Percentiles rank a stretch among this genome's conserved stretches.
Evolutionary conservation across 345 rosid genomes (phyloP).

Genomic region (Arabis alpina): DNA sequence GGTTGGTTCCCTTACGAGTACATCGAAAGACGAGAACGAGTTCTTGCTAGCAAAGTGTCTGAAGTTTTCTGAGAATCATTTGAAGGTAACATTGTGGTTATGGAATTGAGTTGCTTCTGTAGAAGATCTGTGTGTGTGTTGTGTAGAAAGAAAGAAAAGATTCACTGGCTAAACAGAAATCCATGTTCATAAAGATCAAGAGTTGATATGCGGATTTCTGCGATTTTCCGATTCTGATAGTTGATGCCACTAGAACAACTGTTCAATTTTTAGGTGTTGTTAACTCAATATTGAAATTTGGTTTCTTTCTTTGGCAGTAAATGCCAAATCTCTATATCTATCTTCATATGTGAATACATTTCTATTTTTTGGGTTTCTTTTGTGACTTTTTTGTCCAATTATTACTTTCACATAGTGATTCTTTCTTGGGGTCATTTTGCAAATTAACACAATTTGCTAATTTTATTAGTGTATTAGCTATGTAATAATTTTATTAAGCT

Average conservation of each 20-base stretch:
- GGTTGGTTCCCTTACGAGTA: conserved; percentile 97
- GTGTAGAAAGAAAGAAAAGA: conserved; percentile 1
- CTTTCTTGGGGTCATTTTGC: no score
- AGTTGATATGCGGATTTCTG: not conserved
- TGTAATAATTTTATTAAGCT: no score
- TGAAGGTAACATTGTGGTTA: conserved; percentile 24
- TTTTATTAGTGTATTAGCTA: no score
- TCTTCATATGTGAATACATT: conserved; percentile 33
- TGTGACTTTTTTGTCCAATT: conserved; percentile 17
- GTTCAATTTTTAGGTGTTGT: not conserved
- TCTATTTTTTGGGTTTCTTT: conserved; percentile 5
- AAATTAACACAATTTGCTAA: no score
- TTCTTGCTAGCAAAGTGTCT: conserved; percentile 93
- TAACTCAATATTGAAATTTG: conserved; percentile 1
- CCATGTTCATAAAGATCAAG: conserved; percentile 3
- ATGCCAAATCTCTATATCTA: not conserved
- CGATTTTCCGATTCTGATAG: not conserved
- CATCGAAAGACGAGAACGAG: conserved; percentile 84
- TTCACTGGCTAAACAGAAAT: not conserved
- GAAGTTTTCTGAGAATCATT: conserved; percentile 69
- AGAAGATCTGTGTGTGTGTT: conserved; percentile 1
- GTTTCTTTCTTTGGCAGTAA: not conserved
- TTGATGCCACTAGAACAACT: conserved; percentile 10
- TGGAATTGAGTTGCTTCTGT: conserved; percentile 7
- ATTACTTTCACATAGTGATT: conserved; percentile 15